These are phyloP conservation scores for Candida nonsorbophila DNA, from an alignment of 805 yeast genomes.

Conservation along the genomic window DNA sequence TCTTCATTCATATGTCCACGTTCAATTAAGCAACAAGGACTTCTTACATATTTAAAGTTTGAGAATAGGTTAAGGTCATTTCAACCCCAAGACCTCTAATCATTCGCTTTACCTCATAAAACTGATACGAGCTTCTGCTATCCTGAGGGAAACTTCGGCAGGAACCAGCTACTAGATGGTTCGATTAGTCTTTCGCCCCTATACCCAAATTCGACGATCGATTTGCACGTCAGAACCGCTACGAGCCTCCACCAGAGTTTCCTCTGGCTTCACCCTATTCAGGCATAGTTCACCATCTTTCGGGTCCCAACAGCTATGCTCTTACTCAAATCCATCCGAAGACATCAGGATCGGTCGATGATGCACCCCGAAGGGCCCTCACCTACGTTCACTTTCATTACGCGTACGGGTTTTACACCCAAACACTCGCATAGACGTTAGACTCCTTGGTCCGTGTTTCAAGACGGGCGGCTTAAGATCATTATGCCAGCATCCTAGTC, in stretches of 20 bases:
- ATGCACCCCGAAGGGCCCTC: slow-evolving; percentile 27
- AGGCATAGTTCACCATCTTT: slow-evolving; percentile 42
- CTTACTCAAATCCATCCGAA: slow-evolving; percentile 38
- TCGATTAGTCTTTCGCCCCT: slow-evolving; percentile 40
- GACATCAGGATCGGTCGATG: slow-evolving; percentile 35
- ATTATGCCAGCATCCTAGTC: slow-evolving; percentile 22
- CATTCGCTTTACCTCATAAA: slow-evolving; percentile 38
- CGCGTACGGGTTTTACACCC: slow-evolving; percentile 38
- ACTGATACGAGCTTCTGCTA: slow-evolving; percentile 33
- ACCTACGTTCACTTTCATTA: slow-evolving; percentile 35
- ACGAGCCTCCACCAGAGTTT: slow-evolving; percentile 43
- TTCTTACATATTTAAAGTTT: slow-evolving; percentile 39
- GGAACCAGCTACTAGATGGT: slow-evolving; percentile 35
- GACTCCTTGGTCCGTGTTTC: slow-evolving; percentile 41
- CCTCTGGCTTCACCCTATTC: slow-evolving; percentile 43
- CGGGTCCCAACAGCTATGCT: slow-evolving; percentile 43
- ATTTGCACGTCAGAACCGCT: slow-evolving; percentile 43
- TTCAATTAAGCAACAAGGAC: slow-evolving; percentile 37
- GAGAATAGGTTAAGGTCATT: slow-evolving; percentile 36
- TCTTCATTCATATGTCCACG: slow-evolving; percentile 34
- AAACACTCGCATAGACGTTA: slow-evolving; percentile 37
- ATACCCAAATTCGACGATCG: slow-evolving; percentile 41
- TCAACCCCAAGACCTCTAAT: slow-evolving; percentile 37
- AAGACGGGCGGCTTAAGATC: slow-evolving; percentile 29
- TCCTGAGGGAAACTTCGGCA: slow-evolving; percentile 38